Evolutionary conservation across 768 basidiomycete genomes (phyloP).

Genomic region (Coprinopsis sp.): DNA sequence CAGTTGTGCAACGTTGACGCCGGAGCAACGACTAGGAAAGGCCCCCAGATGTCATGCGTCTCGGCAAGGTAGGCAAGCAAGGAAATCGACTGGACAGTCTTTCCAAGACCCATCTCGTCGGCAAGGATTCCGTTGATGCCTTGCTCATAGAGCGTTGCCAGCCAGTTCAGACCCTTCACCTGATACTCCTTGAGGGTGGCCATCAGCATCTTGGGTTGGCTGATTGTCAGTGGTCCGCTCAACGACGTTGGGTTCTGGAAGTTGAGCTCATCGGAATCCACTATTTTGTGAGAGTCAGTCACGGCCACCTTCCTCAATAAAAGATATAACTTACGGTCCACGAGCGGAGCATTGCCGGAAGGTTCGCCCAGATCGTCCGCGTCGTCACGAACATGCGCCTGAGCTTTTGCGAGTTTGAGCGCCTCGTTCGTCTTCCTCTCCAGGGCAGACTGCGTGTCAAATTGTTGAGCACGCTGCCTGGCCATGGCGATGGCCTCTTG

Average conservation of each 20-base stretch:
- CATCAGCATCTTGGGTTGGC: slow-evolving; percentile 94
- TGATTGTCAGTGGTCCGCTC: slow-evolving; percentile 77
- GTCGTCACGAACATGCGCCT: slow-evolving; percentile 41
- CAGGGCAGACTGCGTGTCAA: slow-evolving; percentile 78
- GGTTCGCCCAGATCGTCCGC: slow-evolving; percentile 31
- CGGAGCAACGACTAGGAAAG: slow-evolving; percentile 96
- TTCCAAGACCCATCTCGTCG: slow-evolving; percentile 97
- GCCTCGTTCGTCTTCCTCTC: slow-evolving; percentile 81
- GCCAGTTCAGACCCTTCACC: slow-evolving; percentile 95
- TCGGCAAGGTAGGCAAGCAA: slow-evolving; percentile 94
- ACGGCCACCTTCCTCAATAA: slow-evolving; percentile 8
- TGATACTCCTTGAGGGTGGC: slow-evolving; percentile 98
- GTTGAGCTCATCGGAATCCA: slow-evolving; percentile 95
- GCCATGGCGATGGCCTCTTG: slow-evolving; percentile 83
- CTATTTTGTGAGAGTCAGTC: slow-evolving; percentile 31
- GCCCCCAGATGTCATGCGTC: slow-evolving; percentile 98
- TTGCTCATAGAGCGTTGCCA: slow-evolving; percentile 96
- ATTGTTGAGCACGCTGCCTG: slow-evolving; percentile 72
- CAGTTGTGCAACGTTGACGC: slow-evolving; percentile 98
- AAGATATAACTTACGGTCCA: slow-evolving; percentile 57
- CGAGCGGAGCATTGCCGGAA: slow-evolving; percentile 41
- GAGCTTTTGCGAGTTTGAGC: slow-evolving; percentile 58
- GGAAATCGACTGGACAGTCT: slow-evolving; percentile 98
- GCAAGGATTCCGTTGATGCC: slow-evolving; percentile 99
- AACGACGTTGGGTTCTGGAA: slow-evolving; percentile 97